Evolutionary conservation across 495 filamentous ascomycete species (phyloP).

Genomic region (Aspergillus steynii): DNA sequence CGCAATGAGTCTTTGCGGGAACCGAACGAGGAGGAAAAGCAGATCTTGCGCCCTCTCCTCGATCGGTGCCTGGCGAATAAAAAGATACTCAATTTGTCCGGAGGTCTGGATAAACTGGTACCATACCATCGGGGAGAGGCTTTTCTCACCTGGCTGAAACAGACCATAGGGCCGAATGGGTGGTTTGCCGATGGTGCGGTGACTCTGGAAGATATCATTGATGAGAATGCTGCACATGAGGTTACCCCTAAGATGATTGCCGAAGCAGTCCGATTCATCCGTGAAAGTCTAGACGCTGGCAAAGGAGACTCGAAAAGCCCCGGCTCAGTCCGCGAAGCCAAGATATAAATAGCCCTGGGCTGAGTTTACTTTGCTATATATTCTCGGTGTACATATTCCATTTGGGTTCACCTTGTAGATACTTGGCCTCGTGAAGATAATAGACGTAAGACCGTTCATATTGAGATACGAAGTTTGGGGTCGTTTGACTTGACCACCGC

Average conservation of each 20-base stretch:
- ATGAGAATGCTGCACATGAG: conserved; percentile 69
- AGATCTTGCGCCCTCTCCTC: conserved; percentile 41
- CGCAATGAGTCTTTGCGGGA: conserved; percentile 44
- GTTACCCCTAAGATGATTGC: conserved; percentile 71
- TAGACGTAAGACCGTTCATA: no score
- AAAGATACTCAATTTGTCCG: conserved; percentile 73
- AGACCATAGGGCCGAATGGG: conserved; percentile 49
- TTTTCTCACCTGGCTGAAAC: conserved; percentile 72
- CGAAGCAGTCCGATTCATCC: conserved; percentile 68
- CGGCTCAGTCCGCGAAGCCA: conserved; percentile 42
- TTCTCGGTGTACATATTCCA: no score
- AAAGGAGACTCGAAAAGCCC: conserved; percentile 19
- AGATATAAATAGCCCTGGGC: conserved; percentile 28
- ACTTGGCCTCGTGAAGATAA: not conserved
- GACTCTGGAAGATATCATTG: conserved; percentile 71
- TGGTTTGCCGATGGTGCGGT: conserved; percentile 62
- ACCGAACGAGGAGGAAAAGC: conserved; percentile 45
- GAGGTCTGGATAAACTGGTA: conserved; percentile 79
- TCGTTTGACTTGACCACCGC: no score
- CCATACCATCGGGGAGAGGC: conserved; percentile 68
- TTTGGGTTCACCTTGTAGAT: not conserved
- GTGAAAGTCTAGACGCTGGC: conserved; percentile 41
- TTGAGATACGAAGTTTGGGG: no score
- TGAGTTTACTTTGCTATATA: no score
- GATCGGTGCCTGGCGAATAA: conserved; percentile 63